Percentiles rank a stretch among this genome's conserved stretches.
phyloP scores from a whole-genome alignment of 2,329 filamentous ascomycete genomes.

The Ceratocystis harringtonii region DNA sequence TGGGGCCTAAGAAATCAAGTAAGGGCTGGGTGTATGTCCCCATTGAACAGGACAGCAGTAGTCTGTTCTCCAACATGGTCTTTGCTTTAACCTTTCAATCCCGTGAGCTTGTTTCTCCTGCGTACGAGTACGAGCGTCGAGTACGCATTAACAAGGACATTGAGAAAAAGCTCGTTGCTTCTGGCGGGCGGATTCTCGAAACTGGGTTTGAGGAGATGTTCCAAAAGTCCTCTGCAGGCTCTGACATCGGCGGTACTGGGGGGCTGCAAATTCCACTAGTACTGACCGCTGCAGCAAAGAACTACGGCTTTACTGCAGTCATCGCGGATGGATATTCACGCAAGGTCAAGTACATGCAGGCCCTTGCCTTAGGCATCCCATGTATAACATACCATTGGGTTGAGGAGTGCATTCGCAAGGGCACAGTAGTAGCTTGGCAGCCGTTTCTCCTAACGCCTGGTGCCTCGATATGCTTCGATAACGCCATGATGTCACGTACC shows the following conservation, averaged over 20 bases:
- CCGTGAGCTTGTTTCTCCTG: conserved; percentile 35
- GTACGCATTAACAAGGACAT: conserved; percentile 32
- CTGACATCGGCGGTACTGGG: not conserved
- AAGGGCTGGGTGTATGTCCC: conserved; percentile 16
- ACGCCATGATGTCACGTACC: conserved; percentile 60
- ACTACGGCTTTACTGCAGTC: conserved; percentile 64
- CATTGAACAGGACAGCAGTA: conserved; percentile 15
- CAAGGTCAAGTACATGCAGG: conserved; percentile 86
- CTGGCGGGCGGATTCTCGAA: conserved; percentile 57
- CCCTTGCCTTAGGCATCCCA: conserved; percentile 74
- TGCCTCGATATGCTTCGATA: conserved; percentile 58
- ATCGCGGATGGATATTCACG: conserved; percentile 77
- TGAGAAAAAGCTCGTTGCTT: conserved; percentile 46
- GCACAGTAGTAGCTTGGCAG: conserved; percentile 53
- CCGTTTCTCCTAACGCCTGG: conserved; percentile 78
- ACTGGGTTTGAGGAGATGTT: conserved; percentile 76
- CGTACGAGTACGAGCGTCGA: conserved; percentile 33
- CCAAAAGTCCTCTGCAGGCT: conserved; percentile 25
- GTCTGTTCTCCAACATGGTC: conserved; percentile 63
- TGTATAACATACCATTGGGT: conserved; percentile 77
- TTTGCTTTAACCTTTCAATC: conserved; percentile 67
- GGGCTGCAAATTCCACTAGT: conserved; percentile 26
- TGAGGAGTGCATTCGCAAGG: conserved; percentile 49
- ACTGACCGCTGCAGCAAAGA: conserved; percentile 37
- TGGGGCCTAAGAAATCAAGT: not conserved